These are phyloP conservation scores for Fonsecaea erecta DNA, from an alignment of 2,329 filamentous ascomycete species.

Conservation along the genomic window DNA sequence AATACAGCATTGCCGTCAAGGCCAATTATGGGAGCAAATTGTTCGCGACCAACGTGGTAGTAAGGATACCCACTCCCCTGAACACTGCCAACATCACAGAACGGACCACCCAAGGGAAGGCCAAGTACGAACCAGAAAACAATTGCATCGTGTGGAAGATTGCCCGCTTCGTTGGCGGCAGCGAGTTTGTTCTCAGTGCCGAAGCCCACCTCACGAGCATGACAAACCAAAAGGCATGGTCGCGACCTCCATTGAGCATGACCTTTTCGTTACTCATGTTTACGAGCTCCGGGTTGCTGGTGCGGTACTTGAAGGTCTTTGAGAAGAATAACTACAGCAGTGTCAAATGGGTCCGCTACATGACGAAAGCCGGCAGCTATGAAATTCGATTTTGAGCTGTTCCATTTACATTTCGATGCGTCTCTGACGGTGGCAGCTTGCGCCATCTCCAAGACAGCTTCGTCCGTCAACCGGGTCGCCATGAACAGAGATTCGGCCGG, in stretches of 20 bases:
- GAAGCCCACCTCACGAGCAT: slow-evolving; percentile 93
- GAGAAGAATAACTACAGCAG: slow-evolving; percentile 99
- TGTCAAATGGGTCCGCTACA: slow-evolving; percentile 99
- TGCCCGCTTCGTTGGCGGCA: slow-evolving; percentile 95
- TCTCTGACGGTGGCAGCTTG: too few species aligned
- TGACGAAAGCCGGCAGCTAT: slow-evolving; percentile 97
- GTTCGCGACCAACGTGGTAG: slow-evolving; percentile 93
- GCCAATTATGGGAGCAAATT: slow-evolving; percentile 96
- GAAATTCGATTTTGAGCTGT: slow-evolving; percentile 75
- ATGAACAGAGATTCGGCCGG: background rate
- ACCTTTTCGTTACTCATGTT: slow-evolving; percentile 98
- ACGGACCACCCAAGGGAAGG: slow-evolving; percentile 91
- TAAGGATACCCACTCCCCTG: slow-evolving; percentile 91
- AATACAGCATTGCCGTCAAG: slow-evolving; percentile 97
- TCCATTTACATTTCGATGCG: background rate
- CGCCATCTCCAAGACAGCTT: too few species aligned
- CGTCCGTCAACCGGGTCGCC: background rate
- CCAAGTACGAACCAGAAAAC: slow-evolving; percentile 96
- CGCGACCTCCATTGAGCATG: slow-evolving; percentile 85
- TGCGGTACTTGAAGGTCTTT: slow-evolving; percentile 96
- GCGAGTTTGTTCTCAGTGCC: slow-evolving; percentile 91
- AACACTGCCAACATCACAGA: slow-evolving; percentile 95
- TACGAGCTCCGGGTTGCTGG: slow-evolving; percentile 87
- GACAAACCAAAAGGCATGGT: slow-evolving; percentile 98
- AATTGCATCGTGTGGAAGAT: slow-evolving; percentile 99